A percentile compares a stretch with the other conserved stretches of the same genome.
These are phyloP conservation scores for Abelmoschus esculentus DNA, from an alignment of 345 rosid species.

Conservation along the genomic window DNA sequence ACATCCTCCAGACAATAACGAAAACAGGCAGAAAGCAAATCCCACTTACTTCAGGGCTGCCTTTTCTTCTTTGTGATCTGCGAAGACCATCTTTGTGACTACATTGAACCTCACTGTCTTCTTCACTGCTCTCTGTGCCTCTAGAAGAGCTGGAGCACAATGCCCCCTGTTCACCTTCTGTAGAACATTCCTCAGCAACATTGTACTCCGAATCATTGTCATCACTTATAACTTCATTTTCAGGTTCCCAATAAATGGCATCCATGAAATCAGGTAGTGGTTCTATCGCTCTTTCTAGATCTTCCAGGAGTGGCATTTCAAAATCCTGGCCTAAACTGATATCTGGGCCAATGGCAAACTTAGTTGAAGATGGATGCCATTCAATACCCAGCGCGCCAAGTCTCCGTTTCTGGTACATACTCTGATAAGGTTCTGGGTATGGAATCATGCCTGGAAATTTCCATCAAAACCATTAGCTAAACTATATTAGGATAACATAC, in stretches of 20 bases:
- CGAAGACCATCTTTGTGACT: slow-evolving; percentile 47
- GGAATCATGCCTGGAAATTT: slow-evolving; percentile 74
- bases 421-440: slow-evolving; percentile 93
- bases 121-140: slow-evolving; percentile 59
- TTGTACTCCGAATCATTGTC: slow-evolving; percentile 90
- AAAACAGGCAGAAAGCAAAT: slow-evolving; percentile 10
- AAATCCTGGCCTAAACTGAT: slow-evolving; percentile 79
- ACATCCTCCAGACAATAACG: slow-evolving; percentile 16
- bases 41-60: slow-evolving; percentile 49
- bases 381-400: slow-evolving; percentile 87
- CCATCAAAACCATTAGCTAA: slow-evolving; percentile 14
- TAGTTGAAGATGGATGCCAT: slow-evolving; percentile 71
- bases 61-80: slow-evolving; percentile 55
- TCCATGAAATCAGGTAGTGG: slow-evolving; percentile 85
- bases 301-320: slow-evolving; percentile 79
- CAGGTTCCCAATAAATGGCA: slow-evolving; percentile 91
- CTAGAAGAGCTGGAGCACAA: slow-evolving; percentile 47
- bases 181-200: slow-evolving; percentile 59
- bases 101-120: slow-evolving; percentile 52
- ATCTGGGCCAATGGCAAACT: slow-evolving; percentile 75
- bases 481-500: slow-evolving; percentile 13
- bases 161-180: slow-evolving; percentile 69
- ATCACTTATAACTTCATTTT: slow-evolving; percentile 65
- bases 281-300: slow-evolving; percentile 73
- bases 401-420: slow-evolving; percentile 82